These are phyloP conservation scores for Fusarium drepaniforme DNA, from an alignment of 2,329 filamentous ascomycete species.

Conservation along the genomic window DNA sequence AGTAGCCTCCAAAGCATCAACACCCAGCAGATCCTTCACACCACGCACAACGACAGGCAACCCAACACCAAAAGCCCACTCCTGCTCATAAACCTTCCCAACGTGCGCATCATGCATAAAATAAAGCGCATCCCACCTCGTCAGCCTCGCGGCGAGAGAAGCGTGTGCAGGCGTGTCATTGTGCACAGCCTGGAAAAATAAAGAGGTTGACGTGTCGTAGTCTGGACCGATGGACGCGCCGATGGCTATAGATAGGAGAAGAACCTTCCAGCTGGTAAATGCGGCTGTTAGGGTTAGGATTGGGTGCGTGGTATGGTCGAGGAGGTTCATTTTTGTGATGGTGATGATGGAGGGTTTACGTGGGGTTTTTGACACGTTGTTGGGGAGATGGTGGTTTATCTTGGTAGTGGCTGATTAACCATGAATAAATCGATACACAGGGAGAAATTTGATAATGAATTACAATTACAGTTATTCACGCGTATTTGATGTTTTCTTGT, in stretches of 20 bases:
- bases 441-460: not conserved
- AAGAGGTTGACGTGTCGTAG: constrained; percentile 83
- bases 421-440: not conserved
- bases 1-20: constrained; percentile 53
- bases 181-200: constrained; percentile 55
- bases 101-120: constrained; percentile 72
- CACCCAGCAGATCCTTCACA: constrained; percentile 43
- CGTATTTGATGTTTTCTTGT: not conserved
- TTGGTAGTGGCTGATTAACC: not conserved
- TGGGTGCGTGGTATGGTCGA: constrained; percentile 33
- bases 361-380: constrained; percentile 32
- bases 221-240: constrained; percentile 65
- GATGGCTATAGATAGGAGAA: constrained; percentile 73
- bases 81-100: constrained; percentile 82
- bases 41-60: constrained; percentile 58
- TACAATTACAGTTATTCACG: not conserved
- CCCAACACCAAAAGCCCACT: constrained; percentile 81
- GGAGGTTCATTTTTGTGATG: constrained; percentile 4
- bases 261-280: constrained; percentile 76
- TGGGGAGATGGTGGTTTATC: not conserved
- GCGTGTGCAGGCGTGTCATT: constrained; percentile 54
- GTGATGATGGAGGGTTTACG: constrained; percentile 22
- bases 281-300: constrained; percentile 41
- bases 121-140: constrained; percentile 87
- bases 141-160: constrained; percentile 66